phyloP scores from a whole-genome alignment of 2,329 filamentous ascomycete species.

The Hypoxylon sp. region DNA sequence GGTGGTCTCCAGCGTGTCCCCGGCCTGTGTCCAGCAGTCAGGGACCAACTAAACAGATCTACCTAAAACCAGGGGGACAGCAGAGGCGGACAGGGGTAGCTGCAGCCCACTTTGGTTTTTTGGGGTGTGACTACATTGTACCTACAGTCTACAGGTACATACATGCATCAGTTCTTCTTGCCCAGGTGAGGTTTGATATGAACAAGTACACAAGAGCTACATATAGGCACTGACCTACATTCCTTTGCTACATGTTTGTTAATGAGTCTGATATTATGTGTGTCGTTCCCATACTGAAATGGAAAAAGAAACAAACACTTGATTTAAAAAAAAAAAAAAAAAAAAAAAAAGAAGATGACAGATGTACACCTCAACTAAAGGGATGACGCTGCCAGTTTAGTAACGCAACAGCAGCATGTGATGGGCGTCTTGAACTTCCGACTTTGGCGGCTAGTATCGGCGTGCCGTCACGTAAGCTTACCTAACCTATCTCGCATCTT shows the following conservation, averaged over 20 bases:
- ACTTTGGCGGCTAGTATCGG: neutral
- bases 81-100: slow-evolving; percentile 28
- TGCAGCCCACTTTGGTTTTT: slow-evolving; percentile 33
- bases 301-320: too few species aligned
- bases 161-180: neutral
- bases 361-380: neutral
- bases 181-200: too few species aligned
- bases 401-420: slow-evolving; percentile 17
- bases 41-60: slow-evolving; percentile 29
- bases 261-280: too few species aligned
- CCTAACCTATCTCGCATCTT: neutral
- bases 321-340: too few species aligned
- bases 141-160: too few species aligned
- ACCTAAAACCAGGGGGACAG: slow-evolving; percentile 17
- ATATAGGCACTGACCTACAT: too few species aligned
- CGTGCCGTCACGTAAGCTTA: neutral
- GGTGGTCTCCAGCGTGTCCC: neutral
- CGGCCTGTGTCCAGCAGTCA: slow-evolving; percentile 9
- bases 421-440: neutral
- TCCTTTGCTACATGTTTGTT: too few species aligned
- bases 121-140: slow-evolving; percentile 16
- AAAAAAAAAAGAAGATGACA: neutral
- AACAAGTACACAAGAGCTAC: too few species aligned
- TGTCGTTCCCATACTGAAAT: too few species aligned
- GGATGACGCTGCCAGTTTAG: slow-evolving; percentile 32